Base-by-base conservation (phyloP, 2,329 filamentous ascomycete species). In the Rutstroemia sp. region DNA sequence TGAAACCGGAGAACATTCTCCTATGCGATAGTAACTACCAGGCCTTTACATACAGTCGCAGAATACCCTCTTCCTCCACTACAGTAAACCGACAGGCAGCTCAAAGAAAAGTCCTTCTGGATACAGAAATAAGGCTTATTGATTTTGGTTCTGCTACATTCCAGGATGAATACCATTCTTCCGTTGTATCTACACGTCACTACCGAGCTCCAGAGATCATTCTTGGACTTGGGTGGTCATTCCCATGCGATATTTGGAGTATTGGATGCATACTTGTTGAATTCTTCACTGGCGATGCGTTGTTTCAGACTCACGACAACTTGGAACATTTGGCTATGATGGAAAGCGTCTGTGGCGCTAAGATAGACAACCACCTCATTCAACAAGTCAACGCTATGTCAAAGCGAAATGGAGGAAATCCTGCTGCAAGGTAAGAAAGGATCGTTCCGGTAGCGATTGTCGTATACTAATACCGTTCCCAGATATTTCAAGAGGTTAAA, bases 311-410 rank as follows among this genome's bases (percentile, higher is more conserved):
- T 1, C 84, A 88, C 63, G 84, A 88, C 62, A 88, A 88, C 59
- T 74, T 87, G 23, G 84, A 88, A 68, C 84, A 88, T 66, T 72
- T 88, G 51, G 84, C 84, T n/a, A 88, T 88, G 84, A 88, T 88
- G 84, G 84, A 87, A 65, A 81, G 80, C 36, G 84, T 87, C 7
- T 81, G 83, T 54, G 81, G 81, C 51, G 71, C 72, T 21, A 75
- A 78, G 50, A 80, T 87, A 51, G 83, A 87, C 59, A 71, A 72
- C 0, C 74, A 79, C 59, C 76, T 88, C 5, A 78, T 87, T 16
- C 74, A 78, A 57, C 70, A 76, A 58, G 79, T 83, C 38, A 79
- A 78, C 58, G 78, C 80, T 64, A 80, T 81, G 72, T 73, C 77
- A 9, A 77, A 77, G 1, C 73, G 82, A 56, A 82, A 74, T 62